Conservation (phyloP, 495 filamentous ascomycete species). For the Talaromyces proteolyticus region DNA sequence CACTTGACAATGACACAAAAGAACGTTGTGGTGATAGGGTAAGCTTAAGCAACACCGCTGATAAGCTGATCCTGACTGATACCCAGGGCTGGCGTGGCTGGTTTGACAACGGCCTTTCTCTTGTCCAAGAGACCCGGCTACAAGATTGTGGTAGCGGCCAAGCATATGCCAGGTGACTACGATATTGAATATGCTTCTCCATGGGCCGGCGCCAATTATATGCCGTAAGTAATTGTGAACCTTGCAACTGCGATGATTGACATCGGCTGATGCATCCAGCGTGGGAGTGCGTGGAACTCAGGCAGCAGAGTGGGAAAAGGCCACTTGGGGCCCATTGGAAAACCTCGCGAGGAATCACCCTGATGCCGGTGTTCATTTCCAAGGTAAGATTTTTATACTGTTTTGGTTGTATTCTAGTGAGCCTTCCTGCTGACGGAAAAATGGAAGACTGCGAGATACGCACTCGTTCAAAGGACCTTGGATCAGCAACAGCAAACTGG, state of each 20-base stretch:
- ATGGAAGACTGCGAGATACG: slow-evolving; percentile 49
- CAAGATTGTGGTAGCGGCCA: slow-evolving; percentile 77
- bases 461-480: slow-evolving; percentile 55
- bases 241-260: not conserved
- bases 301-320: slow-evolving; percentile 55
- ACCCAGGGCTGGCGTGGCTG: slow-evolving; percentile 87
- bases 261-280: slow-evolving; percentile 18
- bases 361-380: slow-evolving; percentile 86
- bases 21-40: not conserved
- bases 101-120: slow-evolving; percentile 83
- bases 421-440: not conserved
- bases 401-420: not conserved
- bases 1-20: not conserved
- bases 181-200: slow-evolving; percentile 94
- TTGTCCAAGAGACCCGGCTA: slow-evolving; percentile 64
- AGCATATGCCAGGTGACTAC: slow-evolving; percentile 98
- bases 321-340: slow-evolving; percentile 62
- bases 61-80: not conserved
- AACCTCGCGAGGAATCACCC: slow-evolving; percentile 64
- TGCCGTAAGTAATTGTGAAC: slow-evolving; percentile 56
- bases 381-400: slow-evolving; percentile 40
- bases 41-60: not conserved
- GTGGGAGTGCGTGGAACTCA: slow-evolving; percentile 48
- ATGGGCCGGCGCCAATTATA: slow-evolving; percentile 89
- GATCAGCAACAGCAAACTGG: slow-evolving; percentile 41